Conservation (phyloP, 805 yeast genomes). For the Wickerhamomyces strasburgensis region DNA sequence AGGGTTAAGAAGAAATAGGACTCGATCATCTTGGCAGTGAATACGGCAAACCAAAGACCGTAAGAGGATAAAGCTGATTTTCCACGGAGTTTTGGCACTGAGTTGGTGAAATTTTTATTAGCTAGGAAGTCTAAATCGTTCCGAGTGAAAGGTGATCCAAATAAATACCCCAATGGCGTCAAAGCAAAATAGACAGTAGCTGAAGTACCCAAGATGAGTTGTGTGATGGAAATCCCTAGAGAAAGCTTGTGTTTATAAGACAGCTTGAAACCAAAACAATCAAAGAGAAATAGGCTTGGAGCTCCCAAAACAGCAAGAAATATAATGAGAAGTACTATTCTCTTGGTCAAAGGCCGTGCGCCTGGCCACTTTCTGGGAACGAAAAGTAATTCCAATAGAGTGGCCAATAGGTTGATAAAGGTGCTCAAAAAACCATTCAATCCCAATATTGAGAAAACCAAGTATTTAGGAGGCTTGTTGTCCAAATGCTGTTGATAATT, state of each 20-base stretch:
- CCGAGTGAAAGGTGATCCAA: conserved; percentile 36
- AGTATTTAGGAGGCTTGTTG: conserved; percentile 56
- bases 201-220: conserved; percentile 49
- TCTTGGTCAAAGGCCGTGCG: conserved; percentile 49
- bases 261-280: conserved; percentile 29
- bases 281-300: conserved; percentile 53
- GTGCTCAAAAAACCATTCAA: conserved; percentile 64
- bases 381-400: conserved; percentile 52
- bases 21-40: conserved; percentile 63
- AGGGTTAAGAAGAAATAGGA: conserved; percentile 75
- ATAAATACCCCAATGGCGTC: conserved; percentile 55
- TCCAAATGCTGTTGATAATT: conserved; percentile 48
- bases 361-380: conserved; percentile 76
- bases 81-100: conserved; percentile 48
- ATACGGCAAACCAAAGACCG: conserved; percentile 66
- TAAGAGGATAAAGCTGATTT: conserved; percentile 56
- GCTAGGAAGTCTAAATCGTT: conserved; percentile 41
- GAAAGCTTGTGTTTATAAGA: conserved; percentile 29
- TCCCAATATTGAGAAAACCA: conserved; percentile 53
- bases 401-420: conserved; percentile 49
- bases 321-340: conserved; percentile 39
- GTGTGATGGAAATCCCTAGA: conserved; percentile 44
- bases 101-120: conserved; percentile 53
- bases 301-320: conserved; percentile 40
- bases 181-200: conserved; percentile 54